These are phyloP conservation scores for Fusarium sp. DNA, from an alignment of 2,329 filamentous ascomycete genomes.

Conservation along the genomic window DNA sequence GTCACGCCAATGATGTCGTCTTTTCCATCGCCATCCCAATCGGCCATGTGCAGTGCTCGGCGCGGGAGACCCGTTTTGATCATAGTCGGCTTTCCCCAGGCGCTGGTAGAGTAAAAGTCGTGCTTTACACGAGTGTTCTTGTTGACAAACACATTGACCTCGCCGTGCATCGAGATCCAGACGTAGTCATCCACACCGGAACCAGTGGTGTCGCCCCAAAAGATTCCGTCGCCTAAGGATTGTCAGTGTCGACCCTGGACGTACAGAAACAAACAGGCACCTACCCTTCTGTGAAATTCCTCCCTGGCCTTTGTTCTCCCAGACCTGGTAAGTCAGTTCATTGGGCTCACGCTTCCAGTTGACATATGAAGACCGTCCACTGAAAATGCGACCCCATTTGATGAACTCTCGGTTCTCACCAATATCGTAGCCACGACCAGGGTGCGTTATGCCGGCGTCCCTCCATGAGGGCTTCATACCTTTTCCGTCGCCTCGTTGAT, in stretches of 20 bases:
- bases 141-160: conserved; percentile 13
- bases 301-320: conserved; percentile 10
- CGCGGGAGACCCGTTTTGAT: conserved; percentile 4
- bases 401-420: conserved; percentile 11
- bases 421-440: conserved; percentile 1
- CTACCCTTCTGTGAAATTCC: conserved; percentile 10
- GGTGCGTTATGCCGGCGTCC: not conserved
- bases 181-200: conserved; percentile 6
- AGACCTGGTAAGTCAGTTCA: conserved; percentile 1
- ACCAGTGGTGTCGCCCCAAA: conserved; percentile 10
- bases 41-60: not conserved
- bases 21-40: conserved; percentile 6
- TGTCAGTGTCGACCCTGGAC: too few relatives aligned
- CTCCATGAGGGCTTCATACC: conserved; percentile 9
- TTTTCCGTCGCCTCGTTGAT: conserved; percentile 5
- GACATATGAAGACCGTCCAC: conserved; percentile 3
- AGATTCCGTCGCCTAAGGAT: conserved; percentile 2
- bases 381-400: conserved; percentile 5
- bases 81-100: conserved; percentile 5
- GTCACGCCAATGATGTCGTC: conserved; percentile 11
- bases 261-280: too few relatives aligned
- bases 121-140: not conserved
- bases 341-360: conserved; percentile 1
- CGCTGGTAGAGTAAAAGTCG: conserved; percentile 9
- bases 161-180: conserved; percentile 12